Conservation (phyloP, 345 rosid genomes). For the Psidium guajava region DNA sequence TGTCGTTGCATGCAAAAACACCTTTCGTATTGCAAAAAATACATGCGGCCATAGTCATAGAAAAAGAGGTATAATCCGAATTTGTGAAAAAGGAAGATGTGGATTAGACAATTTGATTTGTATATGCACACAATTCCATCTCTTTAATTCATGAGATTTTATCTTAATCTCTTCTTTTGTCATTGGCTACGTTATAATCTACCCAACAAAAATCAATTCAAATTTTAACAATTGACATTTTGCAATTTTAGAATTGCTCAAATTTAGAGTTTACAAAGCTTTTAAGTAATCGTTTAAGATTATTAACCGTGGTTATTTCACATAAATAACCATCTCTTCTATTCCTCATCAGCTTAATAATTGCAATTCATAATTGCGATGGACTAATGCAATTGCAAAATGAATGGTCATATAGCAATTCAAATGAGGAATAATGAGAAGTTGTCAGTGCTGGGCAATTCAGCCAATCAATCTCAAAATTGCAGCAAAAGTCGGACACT, state of each 20-base stretch:
- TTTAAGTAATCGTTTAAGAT: background rate
- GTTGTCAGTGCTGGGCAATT: background rate
- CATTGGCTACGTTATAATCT: no score
- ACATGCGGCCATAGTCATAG: background rate
- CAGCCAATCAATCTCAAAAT: constrained; percentile 5
- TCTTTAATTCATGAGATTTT: background rate
- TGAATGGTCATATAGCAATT: background rate
- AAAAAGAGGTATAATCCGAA: background rate
- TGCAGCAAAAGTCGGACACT: background rate
- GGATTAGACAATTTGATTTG: background rate
- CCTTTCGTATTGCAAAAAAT: constrained; percentile 14
- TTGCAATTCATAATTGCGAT: background rate
- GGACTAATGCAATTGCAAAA: background rate
- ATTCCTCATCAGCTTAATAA: background rate
- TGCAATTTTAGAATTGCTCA: background rate
- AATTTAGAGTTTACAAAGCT: background rate
- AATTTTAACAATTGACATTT: background rate
- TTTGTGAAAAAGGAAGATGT: background rate
- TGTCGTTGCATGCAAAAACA: constrained; percentile 79
- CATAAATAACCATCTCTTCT: background rate
- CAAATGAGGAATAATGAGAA: background rate
- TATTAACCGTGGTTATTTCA: background rate
- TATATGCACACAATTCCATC: background rate
- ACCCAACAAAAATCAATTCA: background rate
- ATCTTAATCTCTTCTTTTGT: background rate